Base-by-base conservation (phyloP, 768 basidiomycete genomes). In the Tricholoma hemisulphureum region DNA sequence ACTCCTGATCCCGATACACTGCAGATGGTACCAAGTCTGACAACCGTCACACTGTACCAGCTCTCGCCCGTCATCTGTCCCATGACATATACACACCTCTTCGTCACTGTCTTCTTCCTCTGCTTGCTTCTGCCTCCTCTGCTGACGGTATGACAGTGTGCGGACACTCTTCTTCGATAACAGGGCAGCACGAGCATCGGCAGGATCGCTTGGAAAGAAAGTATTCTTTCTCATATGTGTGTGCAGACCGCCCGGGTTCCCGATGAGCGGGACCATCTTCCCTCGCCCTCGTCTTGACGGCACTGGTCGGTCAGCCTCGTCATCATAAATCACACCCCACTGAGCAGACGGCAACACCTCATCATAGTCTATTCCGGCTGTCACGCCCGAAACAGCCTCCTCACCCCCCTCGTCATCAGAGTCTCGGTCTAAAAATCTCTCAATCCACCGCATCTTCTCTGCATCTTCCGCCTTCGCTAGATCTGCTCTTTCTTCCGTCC, bases 41-140 rank as follows among this genome's bases (percentile, higher is more conserved):
- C 91, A 94, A 4, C 79, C 78, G 63, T 93, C 91, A 62, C 91
- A 94, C 64, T 92, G 91, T 29, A 93, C 92, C 46, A 90, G 77
- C 57, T 85, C 81, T n/a, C 86, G 76, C 3, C 87, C 90, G 58
- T 91, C 87, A 63, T 89, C 86, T 51, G 72, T 75, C 16, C 84
- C 86, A 41, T 75, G 71, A 67, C 91, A 93, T 24, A 88, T 76
- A 67, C 91, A 93, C 16, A 85, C 65, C 16, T 79, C 70, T 49
- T 82, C 81, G 10, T 80, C 80, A 5, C 80, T 80, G 11, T 77
- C 77, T 10, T 74, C 76, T 13, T 77, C 75, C 5, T 73, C 73
- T 26, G 64, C 55, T 43, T 72, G 68, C 34, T 73, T 65, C 58
- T 71, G 66, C 62, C 78, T 67, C 60, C 76, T 72, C 59, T 77